Evolutionary conservation across 169 alveolate genomes (phyloP).

Genomic region (Neospora caninum): DNA sequence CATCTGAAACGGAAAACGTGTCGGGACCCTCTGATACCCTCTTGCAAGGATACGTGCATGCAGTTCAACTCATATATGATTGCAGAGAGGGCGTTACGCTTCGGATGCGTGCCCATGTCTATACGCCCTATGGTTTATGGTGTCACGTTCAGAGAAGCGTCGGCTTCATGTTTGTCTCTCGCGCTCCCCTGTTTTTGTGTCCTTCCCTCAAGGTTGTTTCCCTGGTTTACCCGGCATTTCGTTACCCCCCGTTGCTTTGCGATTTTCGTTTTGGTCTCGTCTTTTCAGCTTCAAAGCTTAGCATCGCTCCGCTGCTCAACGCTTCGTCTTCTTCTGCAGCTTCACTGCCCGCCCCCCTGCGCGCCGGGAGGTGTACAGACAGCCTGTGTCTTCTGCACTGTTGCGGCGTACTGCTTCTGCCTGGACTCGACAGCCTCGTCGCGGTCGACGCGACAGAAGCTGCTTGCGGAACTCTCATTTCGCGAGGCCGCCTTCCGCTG

Average conservation of each 20-base stretch:
- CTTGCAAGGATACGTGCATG: too few species aligned
- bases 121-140: too few species aligned
- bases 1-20: too few species aligned
- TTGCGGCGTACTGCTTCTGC: neutral
- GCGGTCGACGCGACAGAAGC: conserved; percentile 33
- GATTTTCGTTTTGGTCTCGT: neutral
- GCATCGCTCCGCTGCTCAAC: neutral
- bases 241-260: neutral
- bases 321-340: neutral
- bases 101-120: too few species aligned
- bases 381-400: conserved; percentile 24
- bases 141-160: too few species aligned
- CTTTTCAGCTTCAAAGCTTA: neutral
- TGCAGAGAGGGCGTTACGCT: too few species aligned
- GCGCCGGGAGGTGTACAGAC: neutral
- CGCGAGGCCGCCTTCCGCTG: neutral
- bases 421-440: neutral
- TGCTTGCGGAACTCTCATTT: neutral
- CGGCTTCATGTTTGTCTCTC: too few species aligned
- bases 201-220: too few species aligned
- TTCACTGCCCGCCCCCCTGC: neutral
- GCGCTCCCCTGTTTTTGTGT: too few species aligned
- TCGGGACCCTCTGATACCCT: too few species aligned
- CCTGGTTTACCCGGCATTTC: neutral
- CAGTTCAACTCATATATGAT: too few species aligned